Evolutionary conservation across 2,329 filamentous ascomycete species (phyloP), one percentile per base, ranked within the genome.

Genomic region (Pseudogymnoascus sp.): DNA sequence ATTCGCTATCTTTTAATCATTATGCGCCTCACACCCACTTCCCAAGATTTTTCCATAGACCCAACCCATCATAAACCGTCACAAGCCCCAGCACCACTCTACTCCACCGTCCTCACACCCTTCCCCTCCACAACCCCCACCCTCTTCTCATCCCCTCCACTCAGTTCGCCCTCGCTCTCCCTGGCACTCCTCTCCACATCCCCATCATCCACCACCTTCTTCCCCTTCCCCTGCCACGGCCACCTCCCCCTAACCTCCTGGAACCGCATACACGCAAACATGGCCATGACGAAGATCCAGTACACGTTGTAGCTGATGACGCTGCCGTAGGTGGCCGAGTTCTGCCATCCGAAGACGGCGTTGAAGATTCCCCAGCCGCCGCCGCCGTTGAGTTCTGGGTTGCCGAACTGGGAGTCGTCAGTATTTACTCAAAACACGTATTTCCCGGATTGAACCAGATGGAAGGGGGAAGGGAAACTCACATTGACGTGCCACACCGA

Each of bases 331-430:
- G 91, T 95, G 4, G 89, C 92, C 10, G 88, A 90, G 77, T 96
- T 96, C 64, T 86, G 83, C 92, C 92, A 96, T 63, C 92, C 91
- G 9, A 96, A 79, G 60, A 96, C 80, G 63, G 89, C 86, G 69
- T 95, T 93, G 79, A 96, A 91, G 67, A 96, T 85, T 61, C 89
- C 90, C 91, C 90, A 96, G 48, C 88, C 89, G 37, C 87, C 86
- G 58, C 87, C 87, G 29, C 88, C 87, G 65, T 90, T 86, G 39
- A 87, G 74, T 60, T 85, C 76, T 0, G 90, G 87, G 69, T 84
- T 92, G 73, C 90, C 94, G 78, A 89, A 95, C 85, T 89, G 64
- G n/a, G 13, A n/a, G 7, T 6, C n/a, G 25, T 68, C 58, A 67
- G 60, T 37, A 48, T 3, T 21, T 21, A 3, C 15, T 2, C 37